A percentile compares a stretch with the other conserved stretches of the same genome.
phyloP scores from a whole-genome alignment of 305 asterid genomes.

The Salvia sclarea region DNA sequence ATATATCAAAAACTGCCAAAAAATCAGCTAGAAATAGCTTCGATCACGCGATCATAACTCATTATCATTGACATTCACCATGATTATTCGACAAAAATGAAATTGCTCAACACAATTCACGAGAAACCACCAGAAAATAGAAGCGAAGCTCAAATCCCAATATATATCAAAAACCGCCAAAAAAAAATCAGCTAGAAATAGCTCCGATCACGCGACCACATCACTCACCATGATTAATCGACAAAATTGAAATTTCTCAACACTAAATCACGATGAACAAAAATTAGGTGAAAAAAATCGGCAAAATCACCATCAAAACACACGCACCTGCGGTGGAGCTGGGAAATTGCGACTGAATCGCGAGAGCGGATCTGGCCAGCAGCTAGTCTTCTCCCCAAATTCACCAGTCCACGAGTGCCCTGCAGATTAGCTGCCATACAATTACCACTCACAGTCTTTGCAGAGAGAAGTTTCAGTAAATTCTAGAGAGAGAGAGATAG shows the following conservation, averaged over 20 bases:
- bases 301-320: not conserved
- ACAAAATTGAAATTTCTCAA: not conserved
- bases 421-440: slow-evolving; percentile 75
- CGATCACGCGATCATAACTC: slow-evolving; percentile 9
- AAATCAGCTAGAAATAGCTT: not conserved
- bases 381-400: slow-evolving; percentile 56
- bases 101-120: not conserved
- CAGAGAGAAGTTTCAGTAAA: not conserved
- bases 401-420: slow-evolving; percentile 47
- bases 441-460: slow-evolving; percentile 8
- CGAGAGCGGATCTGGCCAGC: slow-evolving; percentile 47
- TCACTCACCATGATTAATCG: not conserved
- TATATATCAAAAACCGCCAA: not conserved
- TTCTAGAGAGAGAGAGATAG: not conserved
- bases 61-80: not conserved
- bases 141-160: not conserved
- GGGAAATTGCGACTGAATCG: slow-evolving; percentile 25
- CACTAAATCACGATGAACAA: not conserved
- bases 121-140: not conserved
- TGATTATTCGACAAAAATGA: not conserved
- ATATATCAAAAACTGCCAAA: slow-evolving; percentile 4
- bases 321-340: slow-evolving; percentile 32
- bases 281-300: not conserved
- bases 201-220: not conserved
- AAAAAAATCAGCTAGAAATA: too few relatives aligned